A percentile compares a stretch with the other conserved stretches of the same genome.
Conservation (phyloP, 768 basidiomycete genomes). For the Calocybe indica region DNA sequence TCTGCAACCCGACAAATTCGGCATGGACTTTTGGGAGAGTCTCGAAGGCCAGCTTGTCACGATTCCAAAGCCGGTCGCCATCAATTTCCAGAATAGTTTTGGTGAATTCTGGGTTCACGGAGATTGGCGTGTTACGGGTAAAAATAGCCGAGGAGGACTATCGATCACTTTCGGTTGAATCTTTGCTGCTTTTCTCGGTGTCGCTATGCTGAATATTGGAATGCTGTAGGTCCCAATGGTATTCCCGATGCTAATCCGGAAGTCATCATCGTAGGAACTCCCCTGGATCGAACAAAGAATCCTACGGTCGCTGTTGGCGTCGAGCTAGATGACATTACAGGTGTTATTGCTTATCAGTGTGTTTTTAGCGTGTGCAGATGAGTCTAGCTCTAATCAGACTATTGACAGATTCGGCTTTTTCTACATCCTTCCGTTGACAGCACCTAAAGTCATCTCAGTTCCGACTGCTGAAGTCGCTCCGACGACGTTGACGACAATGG, state of each 20-base stretch:
- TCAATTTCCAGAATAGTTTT: conserved; percentile 46
- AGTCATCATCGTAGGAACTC: conserved; percentile 44
- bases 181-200: neutral
- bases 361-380: conserved; percentile 9
- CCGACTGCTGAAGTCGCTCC: conserved; percentile 29
- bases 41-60: conserved; percentile 54
- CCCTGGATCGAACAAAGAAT: conserved; percentile 48
- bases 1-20: conserved; percentile 44
- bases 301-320: conserved; percentile 43
- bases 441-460: conserved; percentile 36
- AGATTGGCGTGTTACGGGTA: conserved; percentile 48
- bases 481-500: conserved; percentile 29
- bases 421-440: conserved; percentile 52
- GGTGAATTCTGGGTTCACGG: conserved; percentile 58
- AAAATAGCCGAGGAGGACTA: conserved; percentile 50
- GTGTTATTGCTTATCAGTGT: conserved; percentile 49
- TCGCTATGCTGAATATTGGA: neutral
- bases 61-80: conserved; percentile 38
- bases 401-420: conserved; percentile 41
- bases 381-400: neutral
- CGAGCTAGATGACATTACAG: conserved; percentile 43
- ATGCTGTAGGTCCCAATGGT: conserved; percentile 33
- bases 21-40: conserved; percentile 62
- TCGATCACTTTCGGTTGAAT: conserved; percentile 39
- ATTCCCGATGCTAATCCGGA: conserved; percentile 58